Evolutionary conservation across 2,329 filamentous ascomycete species (phyloP).

Genomic region (Ustulina deusta): DNA sequence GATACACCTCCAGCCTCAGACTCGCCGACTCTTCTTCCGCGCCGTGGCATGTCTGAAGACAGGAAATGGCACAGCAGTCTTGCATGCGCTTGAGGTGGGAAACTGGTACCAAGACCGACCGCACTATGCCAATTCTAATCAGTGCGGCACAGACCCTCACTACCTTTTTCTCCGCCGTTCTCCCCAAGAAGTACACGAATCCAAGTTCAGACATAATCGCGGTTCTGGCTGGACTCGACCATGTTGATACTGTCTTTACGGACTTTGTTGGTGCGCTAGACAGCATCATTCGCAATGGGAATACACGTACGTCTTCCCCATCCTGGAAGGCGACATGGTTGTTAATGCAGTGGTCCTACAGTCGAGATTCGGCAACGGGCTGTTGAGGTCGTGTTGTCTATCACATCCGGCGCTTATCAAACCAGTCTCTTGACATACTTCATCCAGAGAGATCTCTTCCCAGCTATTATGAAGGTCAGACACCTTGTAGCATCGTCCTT

Average conservation of each 20-base stretch:
- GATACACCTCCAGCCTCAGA: slow-evolving; percentile 80
- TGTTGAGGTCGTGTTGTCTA: slow-evolving; percentile 81
- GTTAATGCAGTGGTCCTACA: slow-evolving; percentile 51
- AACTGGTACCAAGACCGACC: slow-evolving; percentile 1
- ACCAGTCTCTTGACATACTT: slow-evolving; percentile 95
- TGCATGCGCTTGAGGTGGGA: slow-evolving; percentile 87
- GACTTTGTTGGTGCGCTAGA: slow-evolving; percentile 90
- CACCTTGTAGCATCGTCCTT: background rate
- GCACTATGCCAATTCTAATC: slow-evolving; percentile 51
- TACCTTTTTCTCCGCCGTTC: slow-evolving; percentile 83
- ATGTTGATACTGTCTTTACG: slow-evolving; percentile 86
- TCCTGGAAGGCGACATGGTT: background rate
- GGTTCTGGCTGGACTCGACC: slow-evolving; percentile 87
- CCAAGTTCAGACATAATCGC: slow-evolving; percentile 95
- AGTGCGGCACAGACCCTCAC: slow-evolving; percentile 79
- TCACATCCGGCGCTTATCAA: slow-evolving; percentile 94
- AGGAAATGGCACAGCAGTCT: slow-evolving; percentile 70
- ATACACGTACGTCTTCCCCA: slow-evolving; percentile 66
- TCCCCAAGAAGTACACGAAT: slow-evolving; percentile 93
- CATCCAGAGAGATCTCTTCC: slow-evolving; percentile 93
- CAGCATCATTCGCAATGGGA: slow-evolving; percentile 81
- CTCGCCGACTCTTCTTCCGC: slow-evolving; percentile 80
- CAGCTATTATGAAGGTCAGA: slow-evolving; percentile 89
- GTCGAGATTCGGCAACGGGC: slow-evolving; percentile 83
- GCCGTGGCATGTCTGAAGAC: slow-evolving; percentile 77